Conservation (phyloP, 1,284 basidiomycete genomes). For the Peniophora sp. region DNA sequence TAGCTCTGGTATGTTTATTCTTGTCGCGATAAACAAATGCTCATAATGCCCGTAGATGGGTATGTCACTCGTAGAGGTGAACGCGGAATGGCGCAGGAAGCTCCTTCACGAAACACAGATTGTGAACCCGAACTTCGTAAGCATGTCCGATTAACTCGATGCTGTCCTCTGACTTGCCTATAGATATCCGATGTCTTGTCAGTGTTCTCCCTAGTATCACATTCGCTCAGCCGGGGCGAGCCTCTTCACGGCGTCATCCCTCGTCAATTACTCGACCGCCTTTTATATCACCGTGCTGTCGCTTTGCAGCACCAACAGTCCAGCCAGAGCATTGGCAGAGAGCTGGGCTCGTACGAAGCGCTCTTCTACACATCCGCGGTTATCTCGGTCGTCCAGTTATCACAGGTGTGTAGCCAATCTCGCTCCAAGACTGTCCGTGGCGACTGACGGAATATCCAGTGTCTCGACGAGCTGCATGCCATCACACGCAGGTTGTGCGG, state of each 20-base stretch:
- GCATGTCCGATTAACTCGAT: slow-evolving; percentile 10
- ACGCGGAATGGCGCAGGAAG: slow-evolving; percentile 26
- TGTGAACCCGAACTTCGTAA: slow-evolving; percentile 40
- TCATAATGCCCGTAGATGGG: slow-evolving; percentile 24
- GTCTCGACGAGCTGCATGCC: slow-evolving; percentile 31
- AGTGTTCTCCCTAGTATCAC: slow-evolving; percentile 37
- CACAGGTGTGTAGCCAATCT: slow-evolving; percentile 23
- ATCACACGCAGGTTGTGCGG: slow-evolving; percentile 37
- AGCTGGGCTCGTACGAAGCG: slow-evolving; percentile 29
- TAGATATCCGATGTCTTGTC: slow-evolving; percentile 18
- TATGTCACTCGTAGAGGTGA: slow-evolving; percentile 30
- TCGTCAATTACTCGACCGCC: slow-evolving; percentile 32
- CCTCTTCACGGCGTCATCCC: slow-evolving; percentile 37
- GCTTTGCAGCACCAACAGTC: slow-evolving; percentile 7
- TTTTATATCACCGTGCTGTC: slow-evolving; percentile 31
- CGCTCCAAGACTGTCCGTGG: not conserved
- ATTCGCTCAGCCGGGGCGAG: slow-evolving; percentile 38
- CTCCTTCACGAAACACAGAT: slow-evolving; percentile 35
- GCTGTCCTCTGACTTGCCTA: not conserved
- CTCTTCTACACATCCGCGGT: slow-evolving; percentile 38
- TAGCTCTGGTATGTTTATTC: slow-evolving; percentile 28
- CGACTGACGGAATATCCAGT: slow-evolving; percentile 16
- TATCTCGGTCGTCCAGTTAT: slow-evolving; percentile 34
- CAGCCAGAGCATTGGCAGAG: slow-evolving; percentile 11
- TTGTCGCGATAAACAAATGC: not conserved